Base-by-base conservation (phyloP, 2,329 filamentous ascomycete species). In the Penicillium sumatraense region DNA sequence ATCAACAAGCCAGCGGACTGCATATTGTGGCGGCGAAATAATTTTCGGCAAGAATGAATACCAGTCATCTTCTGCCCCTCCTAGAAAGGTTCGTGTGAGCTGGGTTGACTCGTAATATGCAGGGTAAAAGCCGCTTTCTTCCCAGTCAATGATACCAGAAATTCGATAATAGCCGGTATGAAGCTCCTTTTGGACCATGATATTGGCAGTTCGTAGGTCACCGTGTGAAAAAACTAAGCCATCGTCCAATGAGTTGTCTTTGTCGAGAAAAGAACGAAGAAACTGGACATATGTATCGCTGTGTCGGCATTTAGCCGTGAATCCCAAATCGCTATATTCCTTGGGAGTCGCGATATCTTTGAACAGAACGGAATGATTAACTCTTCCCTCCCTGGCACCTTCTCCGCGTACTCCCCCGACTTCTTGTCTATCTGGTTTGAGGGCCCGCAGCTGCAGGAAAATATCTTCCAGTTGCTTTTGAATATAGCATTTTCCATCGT, bases 91-190 rank as follows among this genome's bases (percentile, higher is more conserved):
- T 8, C 55, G 36, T 31, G 66, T 63, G 16, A 66, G 24, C 4
- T 26, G 44, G 40, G 60, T 71, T 33, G 57, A 68, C 49, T 72
- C 68, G 52, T 69, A 62, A 31, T 68, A 68, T 10, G 54, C 54
- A 2, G 69, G 68, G 54, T 72, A 72, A 40, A 71, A 72, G 5
- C 68, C 68, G 49, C 65, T 63, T 38, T 68, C 48, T 31, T 71
- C 68, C 69, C 68, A 72, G 45, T 72, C 68, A 50, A 72, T 65
- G 36, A 71, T 63, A 10, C 69, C 67, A 40, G 61, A 64, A 16
- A 71, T 54, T 1, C 49, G 21, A 47, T 60, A 68, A n/a, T 24
- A 5, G 46, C 53, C 31, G 24, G 10, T 23, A 27, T 57, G 48
- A 5, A 35, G 42, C 49, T 60, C 60, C 16, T 51, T 50, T 48